Base-by-base conservation (phyloP, 2,329 filamentous ascomycete species). In the Incumbomyces delicatus region DNA sequence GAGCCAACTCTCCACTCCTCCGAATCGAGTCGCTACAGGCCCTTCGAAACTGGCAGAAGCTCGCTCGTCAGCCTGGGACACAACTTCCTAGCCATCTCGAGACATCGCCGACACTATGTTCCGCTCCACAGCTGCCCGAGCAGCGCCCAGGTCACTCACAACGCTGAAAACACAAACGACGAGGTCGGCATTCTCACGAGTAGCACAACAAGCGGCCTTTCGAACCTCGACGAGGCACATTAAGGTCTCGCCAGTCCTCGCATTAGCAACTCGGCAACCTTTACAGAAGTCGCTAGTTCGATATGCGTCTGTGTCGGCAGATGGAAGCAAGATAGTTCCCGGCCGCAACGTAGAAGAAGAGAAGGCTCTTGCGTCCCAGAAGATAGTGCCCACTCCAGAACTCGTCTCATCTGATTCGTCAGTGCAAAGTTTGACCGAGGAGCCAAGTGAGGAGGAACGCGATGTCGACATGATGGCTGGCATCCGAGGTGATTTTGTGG, bases 401-500 rank as follows among this genome's bases (percentile, higher is more conserved):
- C 62, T 67, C 6, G 83, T 88, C 0, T 76, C 80, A 0, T 64
- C 65, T 17, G 71, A 70, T 35, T 88, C 83, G 1, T 69, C 67
- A 10, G 66, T 72, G 13, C 72, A 76, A 46, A 69, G 72, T 53
- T 63, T 76, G 40, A 64, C 75, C 33, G 69, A 77, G 20, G 51
- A 60, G 50, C 54, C 66, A 46, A 63, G 61, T 39, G 58, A 53
- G 10, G 44, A 57, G 49, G 55, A 55, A 44, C 46, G 58, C 42
- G 69, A 72, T 41, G 56, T 62, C 40, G 71, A 75, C 53, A 71
- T 76, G 68, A 66, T 74, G 60, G 71, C 66, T 40, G 72, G 71
- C 40, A 67, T 79, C 50, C 72, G 67, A 55, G 59, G 66, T 43
- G 76, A 79, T 58, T 60, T 86, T 59, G 83, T 85, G 71, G 35